Evolutionary conservation across 2,329 filamentous ascomycete species (phyloP).

Genomic region (Exophiala sp.): DNA sequence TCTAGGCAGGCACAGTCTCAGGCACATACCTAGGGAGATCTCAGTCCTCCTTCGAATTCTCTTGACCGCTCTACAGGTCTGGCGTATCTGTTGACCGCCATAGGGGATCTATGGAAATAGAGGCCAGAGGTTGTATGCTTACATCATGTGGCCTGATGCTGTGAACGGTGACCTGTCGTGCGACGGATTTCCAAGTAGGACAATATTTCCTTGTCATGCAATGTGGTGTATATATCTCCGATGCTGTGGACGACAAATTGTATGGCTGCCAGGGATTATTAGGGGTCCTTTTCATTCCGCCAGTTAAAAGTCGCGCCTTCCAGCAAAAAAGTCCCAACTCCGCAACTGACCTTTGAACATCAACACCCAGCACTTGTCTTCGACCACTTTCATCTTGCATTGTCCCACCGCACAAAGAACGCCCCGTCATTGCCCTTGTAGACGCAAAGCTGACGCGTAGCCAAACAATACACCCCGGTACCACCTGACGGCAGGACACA

Average conservation of each 20-base stretch:
- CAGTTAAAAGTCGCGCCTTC: not conserved
- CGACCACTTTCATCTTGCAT: not conserved
- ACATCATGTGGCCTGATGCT: constrained; percentile 1
- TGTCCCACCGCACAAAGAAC: constrained; percentile 2
- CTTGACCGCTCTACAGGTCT: constrained; percentile 19
- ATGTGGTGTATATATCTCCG: constrained; percentile 4
- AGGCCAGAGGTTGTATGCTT: not conserved
- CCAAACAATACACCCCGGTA: constrained; percentile 13
- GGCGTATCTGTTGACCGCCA: not conserved
- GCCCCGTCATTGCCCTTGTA: not conserved
- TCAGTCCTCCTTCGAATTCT: constrained; percentile 21
- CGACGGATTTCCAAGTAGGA: constrained; percentile 1
- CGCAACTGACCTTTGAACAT: not conserved
- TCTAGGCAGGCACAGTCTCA: constrained; percentile 5
- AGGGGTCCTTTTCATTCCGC: not conserved
- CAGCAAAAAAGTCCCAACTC: not conserved
- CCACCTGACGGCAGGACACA: constrained; percentile 14
- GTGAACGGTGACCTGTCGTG: constrained; percentile 19
- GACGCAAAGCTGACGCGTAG: constrained; percentile 1
- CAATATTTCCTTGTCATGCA: too few relatives aligned
- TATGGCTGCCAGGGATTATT: too few relatives aligned
- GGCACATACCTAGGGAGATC: constrained; percentile 11
- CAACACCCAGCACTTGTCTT: not conserved
- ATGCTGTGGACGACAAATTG: constrained; percentile 13
- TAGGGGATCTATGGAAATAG: not conserved